Evolutionary conservation across 768 basidiomycete species (phyloP), one percentile per base, ranked within the genome.

Genomic region (Hericium rajendrae): DNA sequence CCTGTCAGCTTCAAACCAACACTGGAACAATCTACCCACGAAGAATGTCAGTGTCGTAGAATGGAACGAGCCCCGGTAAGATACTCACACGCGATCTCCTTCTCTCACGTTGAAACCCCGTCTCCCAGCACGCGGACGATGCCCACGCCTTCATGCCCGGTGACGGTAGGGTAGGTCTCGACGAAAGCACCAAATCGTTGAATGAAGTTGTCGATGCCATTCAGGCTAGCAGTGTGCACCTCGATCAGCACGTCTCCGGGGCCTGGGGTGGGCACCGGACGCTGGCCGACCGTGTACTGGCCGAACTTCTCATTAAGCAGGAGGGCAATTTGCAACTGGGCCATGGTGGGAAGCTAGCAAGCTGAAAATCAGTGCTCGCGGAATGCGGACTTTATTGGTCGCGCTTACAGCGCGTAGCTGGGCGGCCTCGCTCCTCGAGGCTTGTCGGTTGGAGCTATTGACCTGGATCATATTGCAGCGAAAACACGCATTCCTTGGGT

Each of bases 231-330:
- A 9, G 56, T 46, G 20, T 22, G 18, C 18, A 57, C 55, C 49
- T 61, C 60, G 32, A 63, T 56, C 26, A 63, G 52, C 15, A 63
- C 48, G 26, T 61, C 57, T 32, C 57, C 57, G 2, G 56, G 57
- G 2, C 60, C 62, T 12, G 62, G 62, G 10, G 32, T 52, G 12
- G 57, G 57, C 8, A 60, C 51, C 24, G 53, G 53, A n/a, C 51
- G 52, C 4, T 11, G 6, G 28, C 38, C 52, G 18, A 53, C 52
- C n/a, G 32, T 20, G 38, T 40, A 53, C 12, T 53, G 15, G 18
- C 37, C 52, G 37, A 16, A 26, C 52, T 53, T 38, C 4, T 22
- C 39, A 13, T 28, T 28, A 4, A 53, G 38, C 16, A 53, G 20
- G 11, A 53, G n/a, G 38, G 52, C 52, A 38, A 8, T 9, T n/a